These are phyloP conservation scores for Rhodotorula paludigena DNA, from an alignment of 768 basidiomycete species.

Conservation along the genomic window DNA sequence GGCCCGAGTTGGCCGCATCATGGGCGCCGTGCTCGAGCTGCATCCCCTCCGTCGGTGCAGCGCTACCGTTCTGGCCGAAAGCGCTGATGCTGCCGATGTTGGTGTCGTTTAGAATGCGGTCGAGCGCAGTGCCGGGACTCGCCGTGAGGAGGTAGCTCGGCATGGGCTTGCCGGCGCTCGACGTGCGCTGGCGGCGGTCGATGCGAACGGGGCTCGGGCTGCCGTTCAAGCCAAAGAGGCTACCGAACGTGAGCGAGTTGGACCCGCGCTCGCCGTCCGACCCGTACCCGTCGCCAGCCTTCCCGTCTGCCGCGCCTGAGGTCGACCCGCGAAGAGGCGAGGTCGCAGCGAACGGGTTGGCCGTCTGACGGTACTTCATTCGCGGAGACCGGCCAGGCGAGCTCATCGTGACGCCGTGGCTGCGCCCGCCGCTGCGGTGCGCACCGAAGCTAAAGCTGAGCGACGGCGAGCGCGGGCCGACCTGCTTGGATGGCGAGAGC, in stretches of 20 bases:
- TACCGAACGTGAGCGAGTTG: conserved; percentile 15
- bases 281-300: conserved; percentile 2
- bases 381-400: conserved; percentile 32
- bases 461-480: conserved; percentile 34
- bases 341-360: conserved; percentile 8
- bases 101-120: conserved; percentile 38
- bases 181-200: neutral
- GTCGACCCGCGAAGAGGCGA: conserved; percentile 25
- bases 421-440: neutral
- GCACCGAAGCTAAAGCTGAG: conserved; percentile 14
- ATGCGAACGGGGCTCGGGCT: conserved; percentile 27
- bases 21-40: conserved; percentile 5
- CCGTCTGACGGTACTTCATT: neutral
- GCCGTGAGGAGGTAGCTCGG: conserved; percentile 38
- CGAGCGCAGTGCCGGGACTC: conserved; percentile 38
- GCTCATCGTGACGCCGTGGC: conserved; percentile 16
- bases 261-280: conserved; percentile 10
- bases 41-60: neutral
- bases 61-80: conserved; percentile 1
- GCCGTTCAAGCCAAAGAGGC: conserved; percentile 15
- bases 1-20: neutral
- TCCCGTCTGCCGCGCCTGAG: neutral
- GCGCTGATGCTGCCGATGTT: conserved; percentile 17
- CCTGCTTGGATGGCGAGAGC: conserved; percentile 30
- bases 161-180: conserved; percentile 2